A percentile compares a stretch with the other conserved stretches of the same genome.
Conservation (phyloP, 768 basidiomycete genomes). For the Leccinum rimulosum region DNA sequence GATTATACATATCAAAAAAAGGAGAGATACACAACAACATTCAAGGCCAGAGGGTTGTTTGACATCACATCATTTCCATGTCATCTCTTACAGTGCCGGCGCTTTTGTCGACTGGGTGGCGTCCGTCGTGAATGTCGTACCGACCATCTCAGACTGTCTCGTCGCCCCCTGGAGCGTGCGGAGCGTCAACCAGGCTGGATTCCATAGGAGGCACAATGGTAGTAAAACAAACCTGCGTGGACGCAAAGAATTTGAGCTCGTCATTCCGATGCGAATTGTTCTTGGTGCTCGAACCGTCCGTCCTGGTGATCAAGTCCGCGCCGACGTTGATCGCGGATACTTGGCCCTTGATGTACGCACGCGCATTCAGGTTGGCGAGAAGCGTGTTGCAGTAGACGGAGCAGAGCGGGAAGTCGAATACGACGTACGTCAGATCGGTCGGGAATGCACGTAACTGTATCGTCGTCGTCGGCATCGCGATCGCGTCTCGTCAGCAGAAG, state of each 20-base stretch:
- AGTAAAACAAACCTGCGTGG: neutral
- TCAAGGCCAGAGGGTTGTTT: no score
- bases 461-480: neutral
- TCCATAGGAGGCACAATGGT: neutral
- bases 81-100: no score
- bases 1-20: no score
- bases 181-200: neutral
- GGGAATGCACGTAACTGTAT: neutral
- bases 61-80: no score
- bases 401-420: slow-evolving; percentile 2
- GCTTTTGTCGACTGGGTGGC: no score
- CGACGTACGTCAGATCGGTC: neutral
- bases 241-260: slow-evolving; percentile 1
- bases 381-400: slow-evolving; percentile 5
- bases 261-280: neutral
- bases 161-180: neutral
- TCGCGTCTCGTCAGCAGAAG: neutral
- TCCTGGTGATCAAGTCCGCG: neutral
- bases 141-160: neutral
- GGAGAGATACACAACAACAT: no score
- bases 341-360: slow-evolving; percentile 4
- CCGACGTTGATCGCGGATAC: neutral
- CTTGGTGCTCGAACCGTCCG: neutral
- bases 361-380: slow-evolving; percentile 5
- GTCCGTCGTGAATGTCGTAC: neutral